Base-by-base conservation (phyloP, 192 early-diverging fungal genomes). In the Coemansia sp. region DNA sequence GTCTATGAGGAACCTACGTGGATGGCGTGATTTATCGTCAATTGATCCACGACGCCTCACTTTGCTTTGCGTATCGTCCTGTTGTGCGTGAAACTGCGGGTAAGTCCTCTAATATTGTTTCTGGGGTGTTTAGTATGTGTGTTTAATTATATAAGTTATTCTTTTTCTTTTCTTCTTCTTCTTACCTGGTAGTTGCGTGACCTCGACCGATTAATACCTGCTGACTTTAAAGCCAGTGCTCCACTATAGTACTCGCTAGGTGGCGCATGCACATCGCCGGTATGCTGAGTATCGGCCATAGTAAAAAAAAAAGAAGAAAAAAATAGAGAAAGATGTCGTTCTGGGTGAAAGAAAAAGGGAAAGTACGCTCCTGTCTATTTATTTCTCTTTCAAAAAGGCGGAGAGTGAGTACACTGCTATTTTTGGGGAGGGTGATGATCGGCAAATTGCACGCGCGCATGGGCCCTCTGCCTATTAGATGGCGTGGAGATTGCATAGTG, bases 1-100 rank as follows among this genome's bases (percentile, higher is more conserved):
- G 62, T 98, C 92, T 52, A 98, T 90, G 13, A 96, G 75, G 75
- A 97, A 96, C 41, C 87, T 84, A 29, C 94, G 84, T 1, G 94
- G 87, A 27, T 88, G 86, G 54, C 55, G 68, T 44, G 86, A 54
- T 69, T 87, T 89, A 64, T 86, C 89, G 67, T 93, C 92, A 55
- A 86, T 66, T 46, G 89, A 90, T 16, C 86, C 89, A 38, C 88
- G 87, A 29, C 88, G 79, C 13, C 81, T 67, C 31, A 42, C 29
- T 11, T 47, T 54, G 51, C 1, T 52, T 24, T 47, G 44, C 5
- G 44, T 10, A 51, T 51, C 49, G 5, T 36, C 12, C 15, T 5
- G 31, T 16, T 29, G 49, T 43, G 63, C 47, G 36, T 71, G 69
- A 29, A 57, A 43, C 20, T 43, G 42, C 12, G 42, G 42, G 42